Base-by-base conservation (phyloP, 2,329 filamentous ascomycete genomes). In the Aspergillus alliaceus region DNA sequence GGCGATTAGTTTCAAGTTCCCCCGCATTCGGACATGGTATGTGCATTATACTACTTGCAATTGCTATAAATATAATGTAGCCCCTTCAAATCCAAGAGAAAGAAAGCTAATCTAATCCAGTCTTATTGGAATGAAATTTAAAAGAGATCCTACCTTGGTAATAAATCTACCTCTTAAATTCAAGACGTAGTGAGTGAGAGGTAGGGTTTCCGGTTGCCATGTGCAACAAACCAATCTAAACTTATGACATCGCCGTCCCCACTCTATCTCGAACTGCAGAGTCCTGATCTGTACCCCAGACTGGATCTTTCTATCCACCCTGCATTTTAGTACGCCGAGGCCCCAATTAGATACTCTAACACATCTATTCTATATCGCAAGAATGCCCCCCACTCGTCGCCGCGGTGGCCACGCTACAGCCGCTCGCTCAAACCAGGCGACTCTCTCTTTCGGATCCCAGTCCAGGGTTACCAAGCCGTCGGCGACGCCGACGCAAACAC, bases 381-480 rank as follows among this genome's bases (percentile, higher is more conserved):
- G 47, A 24, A 80, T 80, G 79, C 75, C 78, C 47, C 66, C 75
- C 32, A 62, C 70, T 49, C 76, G 76, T 61, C 75, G 77, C 39
- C 68, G 69, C 56, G 62, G 66, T 32, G 71, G 69, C 58, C 64
- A 65, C 27, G 70, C 77, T 49, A 65, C 73, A 57, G 67, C 77
- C 39, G 67, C 78, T 59, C 71, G 77, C 62, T 65, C 73, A 46
- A 73, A 77, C 56, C 84, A 87, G 72, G 77, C 82, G 7, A 87
- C 82, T n/a, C 82, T 89, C 64, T 83, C 85, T 37, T 89, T 89
- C 76, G 80, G 84, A 64, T 76, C 78, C 59, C 77, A 80, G 60
- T 77, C 79, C 35, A 80, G 80, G 73, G 79, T 88, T 64, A 86
- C 84, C 54, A 89, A 89, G 72, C 76, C 83, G 46, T 68, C 77